Evolutionary conservation across 768 basidiomycete species (phyloP).

Genomic region (Grammothele lineata): DNA sequence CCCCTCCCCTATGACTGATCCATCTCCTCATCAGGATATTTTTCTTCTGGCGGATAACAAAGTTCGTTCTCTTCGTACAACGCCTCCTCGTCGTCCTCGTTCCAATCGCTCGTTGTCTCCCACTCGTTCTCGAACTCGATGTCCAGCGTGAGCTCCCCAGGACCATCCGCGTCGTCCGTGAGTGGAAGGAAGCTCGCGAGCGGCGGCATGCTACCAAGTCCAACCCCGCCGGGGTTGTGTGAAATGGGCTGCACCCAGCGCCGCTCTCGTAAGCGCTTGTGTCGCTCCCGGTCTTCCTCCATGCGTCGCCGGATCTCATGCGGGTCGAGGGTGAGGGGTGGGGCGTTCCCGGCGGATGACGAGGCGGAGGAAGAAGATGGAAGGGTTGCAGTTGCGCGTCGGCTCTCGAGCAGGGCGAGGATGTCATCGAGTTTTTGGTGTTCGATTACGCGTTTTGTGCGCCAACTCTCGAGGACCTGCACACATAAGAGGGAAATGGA

Average conservation of each 20-base stretch:
- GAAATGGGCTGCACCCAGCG: slow-evolving; percentile 85
- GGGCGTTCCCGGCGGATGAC: slow-evolving; percentile 19
- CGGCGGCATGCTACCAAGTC: slow-evolving; percentile 34
- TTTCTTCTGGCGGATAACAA: slow-evolving; percentile 48
- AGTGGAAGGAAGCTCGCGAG: slow-evolving; percentile 61
- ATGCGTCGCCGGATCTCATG: slow-evolving; percentile 77
- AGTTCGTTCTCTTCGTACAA: slow-evolving; percentile 65
- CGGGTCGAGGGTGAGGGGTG: slow-evolving; percentile 18
- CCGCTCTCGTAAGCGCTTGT: slow-evolving; percentile 86
- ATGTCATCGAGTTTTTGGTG: slow-evolving; percentile 73
- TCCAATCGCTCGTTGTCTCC: slow-evolving; percentile 90
- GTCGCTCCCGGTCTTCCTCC: slow-evolving; percentile 89
- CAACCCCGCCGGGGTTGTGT: slow-evolving; percentile 40
- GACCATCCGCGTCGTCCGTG: slow-evolving; percentile 43
- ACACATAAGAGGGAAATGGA: not conserved
- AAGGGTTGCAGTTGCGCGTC: slow-evolving; percentile 27
- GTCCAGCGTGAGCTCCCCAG: slow-evolving; percentile 59
- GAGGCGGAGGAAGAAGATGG: slow-evolving; percentile 17
- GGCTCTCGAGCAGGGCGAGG: slow-evolving; percentile 49
- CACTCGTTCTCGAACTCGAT: slow-evolving; percentile 89
- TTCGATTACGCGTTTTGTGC: slow-evolving; percentile 79
- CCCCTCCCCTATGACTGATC: slow-evolving; percentile 22
- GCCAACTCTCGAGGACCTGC: slow-evolving; percentile 90
- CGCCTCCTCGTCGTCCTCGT: slow-evolving; percentile 82
- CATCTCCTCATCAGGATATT: slow-evolving; percentile 33